Conservation (phyloP, 768 basidiomycete species). For the Cystofilobasidium bisporidii region DNA sequence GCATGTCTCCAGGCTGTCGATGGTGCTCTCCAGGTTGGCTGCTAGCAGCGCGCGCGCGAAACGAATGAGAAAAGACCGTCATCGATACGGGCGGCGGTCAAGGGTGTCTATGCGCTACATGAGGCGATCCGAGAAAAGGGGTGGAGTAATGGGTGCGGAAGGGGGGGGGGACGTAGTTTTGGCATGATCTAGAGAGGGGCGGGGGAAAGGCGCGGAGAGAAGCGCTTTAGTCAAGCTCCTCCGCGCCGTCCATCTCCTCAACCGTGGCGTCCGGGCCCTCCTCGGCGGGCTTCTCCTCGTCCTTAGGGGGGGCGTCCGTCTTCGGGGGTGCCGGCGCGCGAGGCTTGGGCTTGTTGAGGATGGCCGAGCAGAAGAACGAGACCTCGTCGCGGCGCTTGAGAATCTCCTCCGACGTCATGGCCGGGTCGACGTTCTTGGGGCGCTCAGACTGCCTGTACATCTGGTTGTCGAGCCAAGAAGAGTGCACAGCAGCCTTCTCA, state of each 20-base stretch:
- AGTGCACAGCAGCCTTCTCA: conserved; percentile 78
- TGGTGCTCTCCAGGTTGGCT: too few species aligned
- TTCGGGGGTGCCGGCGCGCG: conserved; percentile 52
- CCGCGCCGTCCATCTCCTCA: conserved; percentile 31
- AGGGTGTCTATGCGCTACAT: too few species aligned
- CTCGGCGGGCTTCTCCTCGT: conserved; percentile 31
- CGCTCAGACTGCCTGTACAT: conserved; percentile 75
- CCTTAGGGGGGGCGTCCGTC: conserved; percentile 32
- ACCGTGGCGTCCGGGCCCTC: conserved; percentile 31
- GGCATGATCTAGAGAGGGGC: too few species aligned
- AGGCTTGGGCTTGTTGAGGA: conserved; percentile 86
- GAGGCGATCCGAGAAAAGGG: too few species aligned
- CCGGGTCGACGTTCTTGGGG: conserved; percentile 77
- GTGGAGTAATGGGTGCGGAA: too few species aligned
- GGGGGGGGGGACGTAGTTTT: too few species aligned
- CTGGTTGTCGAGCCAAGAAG: conserved; percentile 96
- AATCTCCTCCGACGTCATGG: conserved; percentile 71
- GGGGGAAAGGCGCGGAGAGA: too few species aligned
- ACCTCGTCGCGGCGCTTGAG: conserved; percentile 86
- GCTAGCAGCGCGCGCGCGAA: too few species aligned
- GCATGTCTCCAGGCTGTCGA: too few species aligned
- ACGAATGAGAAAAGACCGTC: too few species aligned
- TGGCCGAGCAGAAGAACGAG: conserved; percentile 77
- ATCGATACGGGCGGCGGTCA: too few species aligned
- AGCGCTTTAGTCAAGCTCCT: conserved; percentile 22